These are phyloP conservation scores for Auricularia cornea DNA, from an alignment of 768 basidiomycete genomes.

Conservation along the genomic window DNA sequence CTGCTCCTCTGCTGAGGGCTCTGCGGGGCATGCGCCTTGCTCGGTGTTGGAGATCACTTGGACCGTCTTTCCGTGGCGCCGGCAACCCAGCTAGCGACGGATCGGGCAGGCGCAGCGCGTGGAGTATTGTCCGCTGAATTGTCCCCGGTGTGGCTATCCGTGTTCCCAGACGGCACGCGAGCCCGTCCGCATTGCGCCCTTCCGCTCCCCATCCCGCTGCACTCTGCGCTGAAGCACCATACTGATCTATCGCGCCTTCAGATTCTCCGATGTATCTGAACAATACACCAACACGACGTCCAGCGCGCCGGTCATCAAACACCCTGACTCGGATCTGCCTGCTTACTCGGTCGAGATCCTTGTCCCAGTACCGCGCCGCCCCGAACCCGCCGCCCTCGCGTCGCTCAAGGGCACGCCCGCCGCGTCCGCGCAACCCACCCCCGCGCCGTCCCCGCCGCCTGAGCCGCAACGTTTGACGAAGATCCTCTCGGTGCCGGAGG, in stretches of 20 bases:
- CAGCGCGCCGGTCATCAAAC: conserved; percentile 70
- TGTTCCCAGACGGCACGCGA: no score
- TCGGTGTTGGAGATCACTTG: no score
- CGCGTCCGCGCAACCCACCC: conserved; percentile 59
- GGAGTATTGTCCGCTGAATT: no score
- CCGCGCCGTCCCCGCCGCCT: conserved; percentile 61
- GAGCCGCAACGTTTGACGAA: conserved; percentile 36
- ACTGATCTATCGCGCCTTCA: conserved; percentile 17
- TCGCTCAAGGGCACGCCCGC: conserved; percentile 53
- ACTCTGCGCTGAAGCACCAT: background rate
- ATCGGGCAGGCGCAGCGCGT: no score
- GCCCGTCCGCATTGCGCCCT: no score
- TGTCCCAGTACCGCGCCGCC: conserved; percentile 65
- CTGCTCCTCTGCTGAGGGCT: no score
- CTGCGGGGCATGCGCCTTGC: no score
- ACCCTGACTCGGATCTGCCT: conserved; percentile 64
- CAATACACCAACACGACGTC: conserved; percentile 23
- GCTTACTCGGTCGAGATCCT: conserved; percentile 82
- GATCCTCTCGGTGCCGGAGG: conserved; percentile 74
- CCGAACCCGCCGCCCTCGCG: conserved; percentile 33
- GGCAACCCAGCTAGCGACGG: no score
- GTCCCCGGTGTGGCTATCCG: no score
- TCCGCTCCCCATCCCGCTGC: no score
- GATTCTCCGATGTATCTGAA: conserved; percentile 67
- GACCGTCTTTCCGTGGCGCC: no score